A percentile compares a stretch with the other conserved stretches of the same genome.
phyloP scores from a whole-genome alignment of 169 alveolate species.

The Plasmodium gallinaceum region DNA sequence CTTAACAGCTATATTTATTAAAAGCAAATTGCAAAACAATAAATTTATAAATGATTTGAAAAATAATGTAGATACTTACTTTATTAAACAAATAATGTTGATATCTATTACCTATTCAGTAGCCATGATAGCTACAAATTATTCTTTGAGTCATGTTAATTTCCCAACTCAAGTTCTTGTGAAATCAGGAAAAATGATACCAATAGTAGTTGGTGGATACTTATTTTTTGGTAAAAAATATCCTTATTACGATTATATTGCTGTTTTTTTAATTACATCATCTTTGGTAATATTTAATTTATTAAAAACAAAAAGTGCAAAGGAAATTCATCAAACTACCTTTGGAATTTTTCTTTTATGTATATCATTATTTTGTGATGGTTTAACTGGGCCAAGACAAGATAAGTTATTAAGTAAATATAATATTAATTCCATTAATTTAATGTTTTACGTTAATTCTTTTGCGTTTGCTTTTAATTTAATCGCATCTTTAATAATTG shows the following conservation, averaged over 20 bases:
- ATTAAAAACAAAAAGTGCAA: conserved; percentile 79
- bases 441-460: conserved; percentile 89
- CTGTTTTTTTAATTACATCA: conserved; percentile 89
- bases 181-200: conserved; percentile 93
- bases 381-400: conserved; percentile 93
- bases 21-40: conserved; percentile 42
- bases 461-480: conserved; percentile 85
- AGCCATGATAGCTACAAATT: conserved; percentile 89
- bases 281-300: conserved; percentile 88
- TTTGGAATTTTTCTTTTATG: conserved; percentile 88
- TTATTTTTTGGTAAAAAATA: conserved; percentile 89
- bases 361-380: conserved; percentile 91
- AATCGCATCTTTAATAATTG: conserved; percentile 83
- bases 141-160: conserved; percentile 89
- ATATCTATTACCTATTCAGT: conserved; percentile 86
- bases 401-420: conserved; percentile 87
- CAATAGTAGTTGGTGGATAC: conserved; percentile 91
- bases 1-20: conserved; percentile 41
- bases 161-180: conserved; percentile 93
- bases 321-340: conserved; percentile 81
- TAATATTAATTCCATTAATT: conserved; percentile 85
- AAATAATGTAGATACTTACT: conserved; percentile 52
- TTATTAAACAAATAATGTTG: conserved; percentile 75
- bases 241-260: conserved; percentile 91
- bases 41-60: conserved; percentile 23